Conservation (phyloP, 2,329 filamentous ascomycete species). For the Xylaria arbuscula region DNA sequence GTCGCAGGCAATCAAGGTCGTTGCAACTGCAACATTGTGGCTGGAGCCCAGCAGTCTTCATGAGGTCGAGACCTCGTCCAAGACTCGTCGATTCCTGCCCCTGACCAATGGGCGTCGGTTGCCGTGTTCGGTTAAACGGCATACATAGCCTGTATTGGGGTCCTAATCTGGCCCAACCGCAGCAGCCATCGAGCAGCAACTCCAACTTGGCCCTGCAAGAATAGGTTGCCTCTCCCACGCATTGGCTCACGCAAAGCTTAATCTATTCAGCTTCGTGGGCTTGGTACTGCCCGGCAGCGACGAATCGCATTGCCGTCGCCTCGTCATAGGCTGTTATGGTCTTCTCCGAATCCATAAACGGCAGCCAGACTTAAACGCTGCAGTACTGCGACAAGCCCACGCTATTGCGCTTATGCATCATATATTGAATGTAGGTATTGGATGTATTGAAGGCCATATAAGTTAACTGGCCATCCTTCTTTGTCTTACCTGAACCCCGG, state of each 20-base stretch:
- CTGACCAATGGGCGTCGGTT: conserved; percentile 28
- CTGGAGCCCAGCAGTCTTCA: conserved; percentile 28
- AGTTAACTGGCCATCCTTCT: conserved; percentile 25
- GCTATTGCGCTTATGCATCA: conserved; percentile 35
- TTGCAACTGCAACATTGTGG: conserved; percentile 34
- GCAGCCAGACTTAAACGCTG: conserved; percentile 25
- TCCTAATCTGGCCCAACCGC: conserved; percentile 26
- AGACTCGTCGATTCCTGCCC: conserved; percentile 15
- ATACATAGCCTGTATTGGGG: conserved; percentile 31
- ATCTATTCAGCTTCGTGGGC: conserved; percentile 31
- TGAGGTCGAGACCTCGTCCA: conserved; percentile 27
- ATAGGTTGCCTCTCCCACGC: conserved; percentile 19
- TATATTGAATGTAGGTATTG: conserved; percentile 9
- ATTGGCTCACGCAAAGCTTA: conserved; percentile 20
- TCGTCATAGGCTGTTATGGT: conserved; percentile 24
- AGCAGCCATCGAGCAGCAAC: conserved; percentile 21
- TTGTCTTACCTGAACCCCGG: conserved; percentile 27
- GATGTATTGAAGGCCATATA: conserved; percentile 32
- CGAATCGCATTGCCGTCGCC: conserved; percentile 20
- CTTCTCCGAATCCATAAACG: conserved; percentile 21
- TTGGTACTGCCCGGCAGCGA: conserved; percentile 15
- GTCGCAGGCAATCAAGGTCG: conserved; percentile 27
- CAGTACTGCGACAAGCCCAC: conserved; percentile 17
- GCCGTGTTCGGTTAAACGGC: conserved; percentile 30
- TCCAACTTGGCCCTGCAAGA: conserved; percentile 24